phyloP scores from a whole-genome alignment of 495 filamentous ascomycete genomes.

The Neurospora africana region DNA sequence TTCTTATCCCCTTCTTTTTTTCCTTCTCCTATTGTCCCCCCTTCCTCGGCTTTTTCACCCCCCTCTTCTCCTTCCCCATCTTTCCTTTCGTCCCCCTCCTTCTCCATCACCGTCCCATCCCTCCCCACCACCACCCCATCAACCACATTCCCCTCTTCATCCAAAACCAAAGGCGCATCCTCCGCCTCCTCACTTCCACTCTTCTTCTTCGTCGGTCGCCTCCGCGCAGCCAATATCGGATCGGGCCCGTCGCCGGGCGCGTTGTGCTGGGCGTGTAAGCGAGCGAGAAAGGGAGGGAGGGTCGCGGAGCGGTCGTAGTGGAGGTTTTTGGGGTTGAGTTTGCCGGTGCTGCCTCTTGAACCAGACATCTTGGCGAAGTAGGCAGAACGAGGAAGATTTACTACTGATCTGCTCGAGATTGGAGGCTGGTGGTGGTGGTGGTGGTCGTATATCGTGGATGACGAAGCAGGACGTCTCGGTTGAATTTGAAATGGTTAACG shows the following conservation, averaged over 20 bases:
- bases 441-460: too few species aligned
- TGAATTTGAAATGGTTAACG: too few species aligned
- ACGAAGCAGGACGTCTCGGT: too few species aligned
- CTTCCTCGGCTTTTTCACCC: too few species aligned
- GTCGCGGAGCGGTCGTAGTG: conserved; percentile 29
- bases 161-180: conserved; percentile 35
- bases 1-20: background rate
- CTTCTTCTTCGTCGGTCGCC: conserved; percentile 27
- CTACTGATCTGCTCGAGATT: too few species aligned
- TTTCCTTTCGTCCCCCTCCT: conserved; percentile 1
- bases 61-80: conserved; percentile 1
- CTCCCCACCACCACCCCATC: conserved; percentile 21
- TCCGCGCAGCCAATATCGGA: conserved; percentile 31
- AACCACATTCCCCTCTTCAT: conserved; percentile 35
- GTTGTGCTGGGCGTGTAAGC: conserved; percentile 35
- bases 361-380: background rate
- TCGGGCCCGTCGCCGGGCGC: conserved; percentile 23
- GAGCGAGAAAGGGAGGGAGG: conserved; percentile 45
- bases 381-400: too few species aligned
- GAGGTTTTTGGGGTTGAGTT: conserved; percentile 46
- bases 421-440: too few species aligned
- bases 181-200: conserved; percentile 39
- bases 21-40: background rate
- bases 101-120: conserved; percentile 25
- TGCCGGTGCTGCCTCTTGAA: conserved; percentile 7